phyloP scores from a whole-genome alignment of 169 alveolate genomes.

The Haemoproteus tartakovskyi region DNA sequence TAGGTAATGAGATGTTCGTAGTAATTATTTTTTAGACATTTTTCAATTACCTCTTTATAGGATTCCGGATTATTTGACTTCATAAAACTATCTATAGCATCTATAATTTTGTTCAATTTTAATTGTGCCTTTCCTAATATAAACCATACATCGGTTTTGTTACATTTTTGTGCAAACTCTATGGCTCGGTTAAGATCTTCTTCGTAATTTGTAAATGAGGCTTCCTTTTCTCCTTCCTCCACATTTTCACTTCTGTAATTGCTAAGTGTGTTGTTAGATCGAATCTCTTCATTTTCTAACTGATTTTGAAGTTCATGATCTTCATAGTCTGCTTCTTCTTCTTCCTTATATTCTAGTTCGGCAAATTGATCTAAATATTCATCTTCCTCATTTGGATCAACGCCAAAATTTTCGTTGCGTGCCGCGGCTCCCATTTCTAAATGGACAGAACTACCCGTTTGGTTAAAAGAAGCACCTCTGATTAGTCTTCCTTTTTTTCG shows the following conservation, averaged over 20 bases:
- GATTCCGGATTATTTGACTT: constrained; percentile 61
- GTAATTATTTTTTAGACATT: constrained; percentile 67
- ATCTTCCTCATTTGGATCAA: not conserved
- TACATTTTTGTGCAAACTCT: constrained; percentile 81
- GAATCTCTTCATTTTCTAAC: not conserved
- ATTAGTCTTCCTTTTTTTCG: not conserved
- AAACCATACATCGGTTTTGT: constrained; percentile 90
- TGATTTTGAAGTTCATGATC: not conserved
- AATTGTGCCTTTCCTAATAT: constrained; percentile 94
- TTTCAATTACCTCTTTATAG: constrained; percentile 61
- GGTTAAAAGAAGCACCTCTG: not conserved
- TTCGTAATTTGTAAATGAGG: constrained; percentile 47
- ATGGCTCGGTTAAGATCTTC: constrained; percentile 83
- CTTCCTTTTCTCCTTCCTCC: constrained; percentile 37
- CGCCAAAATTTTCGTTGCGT: not conserved
- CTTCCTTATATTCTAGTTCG: not conserved
- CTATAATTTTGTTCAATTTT: constrained; percentile 82
- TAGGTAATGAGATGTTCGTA: constrained; percentile 71
- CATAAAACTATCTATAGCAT: constrained; percentile 93
- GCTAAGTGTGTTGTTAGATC: constrained; percentile 6
- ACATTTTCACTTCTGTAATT: constrained; percentile 66
- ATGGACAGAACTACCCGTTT: not conserved
- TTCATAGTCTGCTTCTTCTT: not conserved
- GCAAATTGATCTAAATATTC: not conserved
- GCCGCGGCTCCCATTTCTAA: not conserved